Evolutionary conservation across 2,329 filamentous ascomycete species (phyloP).

Genomic region (Fusarium newnesense): DNA sequence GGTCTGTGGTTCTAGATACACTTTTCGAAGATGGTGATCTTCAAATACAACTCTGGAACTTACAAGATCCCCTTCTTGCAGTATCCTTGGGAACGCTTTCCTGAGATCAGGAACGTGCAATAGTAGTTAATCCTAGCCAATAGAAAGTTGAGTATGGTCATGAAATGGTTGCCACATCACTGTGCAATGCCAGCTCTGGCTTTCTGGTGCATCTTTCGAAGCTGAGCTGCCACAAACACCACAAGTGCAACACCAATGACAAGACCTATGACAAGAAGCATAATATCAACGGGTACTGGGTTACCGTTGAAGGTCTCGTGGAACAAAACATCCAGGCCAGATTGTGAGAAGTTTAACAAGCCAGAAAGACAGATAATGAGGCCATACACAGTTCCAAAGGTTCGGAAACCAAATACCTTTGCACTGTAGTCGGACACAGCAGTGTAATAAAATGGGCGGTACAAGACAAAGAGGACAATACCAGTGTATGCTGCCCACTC

Average conservation of each 20-base stretch:
- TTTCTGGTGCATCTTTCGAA: slow-evolving; percentile 48
- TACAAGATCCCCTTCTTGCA: background rate
- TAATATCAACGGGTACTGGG: slow-evolving; percentile 80
- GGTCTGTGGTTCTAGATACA: background rate
- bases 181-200: slow-evolving; percentile 39
- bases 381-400: slow-evolving; percentile 94
- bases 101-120: background rate
- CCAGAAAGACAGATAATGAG: slow-evolving; percentile 88
- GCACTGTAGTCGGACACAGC: slow-evolving; percentile 89
- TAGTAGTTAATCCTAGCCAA: background rate
- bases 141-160: background rate
- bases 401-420: slow-evolving; percentile 92
- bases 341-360: slow-evolving; percentile 85
- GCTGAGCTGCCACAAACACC: slow-evolving; percentile 66
- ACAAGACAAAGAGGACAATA: slow-evolving; percentile 82
- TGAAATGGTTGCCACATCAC: background rate
- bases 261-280: slow-evolving; percentile 70
- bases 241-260: slow-evolving; percentile 74
- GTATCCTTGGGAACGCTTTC: background rate
- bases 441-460: slow-evolving; percentile 91
- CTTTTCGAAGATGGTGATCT: background rate
- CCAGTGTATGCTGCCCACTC: slow-evolving; percentile 79
- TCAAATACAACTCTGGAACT: background rate
- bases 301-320: slow-evolving; percentile 77
- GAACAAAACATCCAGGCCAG: slow-evolving; percentile 80